phyloP scores from a whole-genome alignment of 2,329 filamentous ascomycete species.

The Alternaria consortialis region DNA sequence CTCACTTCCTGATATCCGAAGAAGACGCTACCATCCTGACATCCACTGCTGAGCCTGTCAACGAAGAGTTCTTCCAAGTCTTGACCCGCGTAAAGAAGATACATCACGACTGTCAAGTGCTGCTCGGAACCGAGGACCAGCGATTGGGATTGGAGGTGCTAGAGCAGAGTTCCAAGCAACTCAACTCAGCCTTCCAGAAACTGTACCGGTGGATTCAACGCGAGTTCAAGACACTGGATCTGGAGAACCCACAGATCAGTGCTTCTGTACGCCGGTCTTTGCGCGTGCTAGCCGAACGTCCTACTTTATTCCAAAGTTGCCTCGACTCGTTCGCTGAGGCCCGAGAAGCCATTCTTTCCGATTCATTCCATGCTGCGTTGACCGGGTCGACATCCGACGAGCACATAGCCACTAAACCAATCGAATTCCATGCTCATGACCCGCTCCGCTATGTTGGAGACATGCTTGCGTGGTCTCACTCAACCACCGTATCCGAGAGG shows the following conservation, averaged over 20 bases:
- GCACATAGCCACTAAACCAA: slow-evolving; percentile 74
- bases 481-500: slow-evolving; percentile 89
- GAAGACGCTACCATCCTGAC: slow-evolving; percentile 80
- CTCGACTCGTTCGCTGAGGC: slow-evolving; percentile 93
- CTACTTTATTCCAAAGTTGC: slow-evolving; percentile 90
- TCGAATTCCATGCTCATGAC: slow-evolving; percentile 93
- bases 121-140: slow-evolving; percentile 91
- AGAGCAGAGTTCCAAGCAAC: slow-evolving; percentile 84
- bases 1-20: slow-evolving; percentile 85
- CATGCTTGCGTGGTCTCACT: slow-evolving; percentile 98
- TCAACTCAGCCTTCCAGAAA: slow-evolving; percentile 93
- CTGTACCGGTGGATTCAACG: slow-evolving; percentile 94
- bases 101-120: slow-evolving; percentile 84
- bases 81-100: slow-evolving; percentile 85
- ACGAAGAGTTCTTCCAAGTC: slow-evolving; percentile 83
- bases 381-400: slow-evolving; percentile 75
- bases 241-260: slow-evolving; percentile 94
- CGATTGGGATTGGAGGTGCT: slow-evolving; percentile 88
- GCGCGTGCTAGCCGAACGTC: slow-evolving; percentile 86
- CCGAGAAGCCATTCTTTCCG: slow-evolving; percentile 83
- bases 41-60: slow-evolving; percentile 79
- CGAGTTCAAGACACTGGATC: slow-evolving; percentile 89
- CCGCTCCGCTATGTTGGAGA: slow-evolving; percentile 91
- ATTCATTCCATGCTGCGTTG: slow-evolving; percentile 87
- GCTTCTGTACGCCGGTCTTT: slow-evolving; percentile 83